These are phyloP conservation scores for Tetradesmus obliquus DNA, from an alignment of 139 green algal species.

Conservation along the genomic window DNA sequence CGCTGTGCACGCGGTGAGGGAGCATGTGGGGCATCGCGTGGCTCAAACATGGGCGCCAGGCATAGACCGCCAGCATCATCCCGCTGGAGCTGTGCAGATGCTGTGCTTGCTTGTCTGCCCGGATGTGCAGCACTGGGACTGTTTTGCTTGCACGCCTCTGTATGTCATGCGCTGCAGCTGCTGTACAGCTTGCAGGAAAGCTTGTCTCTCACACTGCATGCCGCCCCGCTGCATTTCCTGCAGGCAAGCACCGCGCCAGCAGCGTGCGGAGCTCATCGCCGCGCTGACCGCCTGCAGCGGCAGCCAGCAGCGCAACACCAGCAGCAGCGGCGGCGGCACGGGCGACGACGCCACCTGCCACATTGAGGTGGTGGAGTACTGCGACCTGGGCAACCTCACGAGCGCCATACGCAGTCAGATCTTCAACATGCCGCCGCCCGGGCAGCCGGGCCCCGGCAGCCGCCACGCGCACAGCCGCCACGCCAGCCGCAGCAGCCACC, in stretches of 20 bases:
- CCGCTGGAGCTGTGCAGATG: background rate
- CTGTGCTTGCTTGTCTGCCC: background rate
- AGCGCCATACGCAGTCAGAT: constrained; percentile 62
- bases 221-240: background rate
- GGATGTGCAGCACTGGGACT: background rate
- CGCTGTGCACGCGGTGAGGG: constrained; percentile 39
- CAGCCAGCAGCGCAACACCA: background rate
- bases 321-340: background rate
- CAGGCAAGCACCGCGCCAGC: constrained; percentile 7
- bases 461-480: background rate
- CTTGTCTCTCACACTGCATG: background rate
- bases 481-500: background rate
- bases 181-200: background rate
- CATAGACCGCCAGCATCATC: background rate
- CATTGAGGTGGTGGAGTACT: constrained; percentile 74
- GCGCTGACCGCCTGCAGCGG: constrained; percentile 19
- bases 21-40: no score
- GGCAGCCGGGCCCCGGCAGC: background rate
- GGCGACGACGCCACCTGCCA: constrained; percentile 61
- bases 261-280: constrained; percentile 22
- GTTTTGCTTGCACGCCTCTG: background rate
- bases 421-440: constrained; percentile 42
- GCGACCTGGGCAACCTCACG: constrained; percentile 70
- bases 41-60: no score
- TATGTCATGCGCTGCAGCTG: background rate